These are phyloP conservation scores for Ganoderma sinense DNA, from an alignment of 1,284 basidiomycete species.

Conservation along the genomic window DNA sequence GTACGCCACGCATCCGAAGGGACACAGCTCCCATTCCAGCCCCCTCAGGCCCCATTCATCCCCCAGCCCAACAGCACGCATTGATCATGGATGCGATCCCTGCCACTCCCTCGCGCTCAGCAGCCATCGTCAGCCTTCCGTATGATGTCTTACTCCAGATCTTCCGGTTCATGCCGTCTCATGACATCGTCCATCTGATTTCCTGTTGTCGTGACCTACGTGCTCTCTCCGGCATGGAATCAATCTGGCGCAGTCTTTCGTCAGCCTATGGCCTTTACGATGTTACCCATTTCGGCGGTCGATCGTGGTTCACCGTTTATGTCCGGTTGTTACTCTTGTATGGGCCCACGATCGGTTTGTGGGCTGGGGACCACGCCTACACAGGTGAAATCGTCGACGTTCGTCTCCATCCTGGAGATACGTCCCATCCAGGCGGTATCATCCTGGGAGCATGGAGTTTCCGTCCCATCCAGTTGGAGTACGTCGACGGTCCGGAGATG, in stretches of 20 bases:
- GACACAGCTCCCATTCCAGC: background rate
- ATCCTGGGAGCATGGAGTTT: constrained; percentile 34
- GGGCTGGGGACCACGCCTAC: constrained; percentile 36
- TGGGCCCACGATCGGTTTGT: constrained; percentile 34
- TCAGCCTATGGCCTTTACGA: constrained; percentile 26
- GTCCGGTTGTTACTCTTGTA: constrained; percentile 31
- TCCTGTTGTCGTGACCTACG: constrained; percentile 32
- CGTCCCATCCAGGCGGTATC: constrained; percentile 22
- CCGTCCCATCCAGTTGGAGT: constrained; percentile 27
- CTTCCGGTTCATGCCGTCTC: constrained; percentile 23
- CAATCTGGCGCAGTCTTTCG: constrained; percentile 33
- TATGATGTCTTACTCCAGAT: constrained; percentile 36
- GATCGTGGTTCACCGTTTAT: constrained; percentile 34
- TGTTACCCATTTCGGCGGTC: constrained; percentile 23
- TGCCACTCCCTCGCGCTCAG: background rate
- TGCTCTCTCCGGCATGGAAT: constrained; percentile 28
- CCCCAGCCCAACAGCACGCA: background rate
- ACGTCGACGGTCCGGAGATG: constrained; percentile 22
- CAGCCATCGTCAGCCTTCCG: constrained; percentile 25
- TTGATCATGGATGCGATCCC: background rate
- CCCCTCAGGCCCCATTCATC: background rate
- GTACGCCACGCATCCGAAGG: background rate
- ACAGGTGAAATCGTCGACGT: constrained; percentile 33
- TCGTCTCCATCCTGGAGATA: constrained; percentile 19
- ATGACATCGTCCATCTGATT: constrained; percentile 34